These are phyloP conservation scores for Medakamo hakoo DNA, from an alignment of 139 green algal species.

Conservation along the genomic window DNA sequence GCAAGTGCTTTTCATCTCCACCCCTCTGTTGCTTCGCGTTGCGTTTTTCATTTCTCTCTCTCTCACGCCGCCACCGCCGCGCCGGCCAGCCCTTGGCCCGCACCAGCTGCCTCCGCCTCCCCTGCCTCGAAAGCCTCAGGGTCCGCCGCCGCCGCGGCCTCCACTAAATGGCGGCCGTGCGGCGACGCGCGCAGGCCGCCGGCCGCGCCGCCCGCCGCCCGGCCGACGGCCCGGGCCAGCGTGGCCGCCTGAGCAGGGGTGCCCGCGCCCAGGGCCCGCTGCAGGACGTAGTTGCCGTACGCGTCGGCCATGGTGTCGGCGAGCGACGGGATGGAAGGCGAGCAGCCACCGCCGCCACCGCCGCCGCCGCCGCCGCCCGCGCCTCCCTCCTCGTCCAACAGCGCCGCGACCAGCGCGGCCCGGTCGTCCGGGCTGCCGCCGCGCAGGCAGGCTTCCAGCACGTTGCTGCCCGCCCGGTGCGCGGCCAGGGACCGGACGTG, in stretches of 20 bases:
- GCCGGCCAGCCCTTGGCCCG: no score
- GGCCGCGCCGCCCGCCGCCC: no score
- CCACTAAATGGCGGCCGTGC: not conserved
- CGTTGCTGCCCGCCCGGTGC: conserved; percentile 93
- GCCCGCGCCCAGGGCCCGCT: conserved; percentile 40
- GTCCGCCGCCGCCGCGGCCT: no score
- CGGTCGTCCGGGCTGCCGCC: conserved; percentile 34
- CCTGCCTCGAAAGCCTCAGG: no score
- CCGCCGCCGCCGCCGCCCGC: not conserved
- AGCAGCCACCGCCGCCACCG: conserved; percentile 2
- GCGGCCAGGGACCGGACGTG: conserved; percentile 4
- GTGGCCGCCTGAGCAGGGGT: no score
- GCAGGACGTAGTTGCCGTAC: conserved; percentile 91
- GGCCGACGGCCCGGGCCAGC: not conserved
- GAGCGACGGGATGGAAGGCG: not conserved
- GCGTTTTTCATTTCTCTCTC: no score
- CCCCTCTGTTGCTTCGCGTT: no score
- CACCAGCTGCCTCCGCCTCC: no score
- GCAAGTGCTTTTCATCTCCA: no score
- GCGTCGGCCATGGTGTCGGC: conserved; percentile 22
- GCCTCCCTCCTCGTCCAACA: not conserved
- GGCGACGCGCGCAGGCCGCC: not conserved
- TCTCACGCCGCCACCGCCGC: no score
- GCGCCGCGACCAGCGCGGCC: not conserved
- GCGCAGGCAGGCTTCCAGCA: conserved; percentile 79